Evolutionary conservation across 768 basidiomycete species (phyloP), one percentile per base, ranked within the genome.

Genomic region (Saitozyma sp.): DNA sequence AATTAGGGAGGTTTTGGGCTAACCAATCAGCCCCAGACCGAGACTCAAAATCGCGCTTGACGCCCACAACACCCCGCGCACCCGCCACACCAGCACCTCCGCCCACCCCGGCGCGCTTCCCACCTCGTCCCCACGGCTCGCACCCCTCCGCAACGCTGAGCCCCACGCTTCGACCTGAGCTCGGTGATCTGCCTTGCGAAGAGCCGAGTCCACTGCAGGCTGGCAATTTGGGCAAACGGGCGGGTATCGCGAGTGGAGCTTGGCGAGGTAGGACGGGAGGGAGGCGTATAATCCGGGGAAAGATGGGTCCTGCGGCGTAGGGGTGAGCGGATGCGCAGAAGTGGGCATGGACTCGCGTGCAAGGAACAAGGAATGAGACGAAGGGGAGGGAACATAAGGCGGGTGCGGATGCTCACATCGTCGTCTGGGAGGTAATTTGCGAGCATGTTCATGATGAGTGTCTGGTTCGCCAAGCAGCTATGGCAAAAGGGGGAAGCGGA

Each of bases 391-490:
- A 8, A 16, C 59, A 65, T 50, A 59, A 62, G 48, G 49, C 10
- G 39, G 40, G 41, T 51, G 14, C 9, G 38, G 17, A 17, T 43
- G 37, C 88, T 68, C 74, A 92, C 92, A 62, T 85, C 84, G n/a
- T 86, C 84, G 29, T 86, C 81, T 9, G 92, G 92, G 0, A 95
- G 84, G 78, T 94, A 97, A 70, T 89, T 92, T 14, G 92, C 89
- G 40, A 97, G 81, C 59, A 97, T 85, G 78, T 92, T 91, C 64
- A 90, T 82, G 57, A 92, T 82, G 45, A 97, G 84, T 82, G 87
- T 88, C 73, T 96, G 93, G 79, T 97, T 97, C n/a, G 91, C 90
- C 69, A 89, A 87, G 77, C 94, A 96, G 8, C 86, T 86, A 69
- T 89, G 87, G 79, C 93, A 97, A 81, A 95, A 94, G 8, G 64